Evolutionary conservation across 495 filamentous ascomycete genomes (phyloP), one percentile per base, ranked within the genome.

Genomic region (Neurospora sp.): DNA sequence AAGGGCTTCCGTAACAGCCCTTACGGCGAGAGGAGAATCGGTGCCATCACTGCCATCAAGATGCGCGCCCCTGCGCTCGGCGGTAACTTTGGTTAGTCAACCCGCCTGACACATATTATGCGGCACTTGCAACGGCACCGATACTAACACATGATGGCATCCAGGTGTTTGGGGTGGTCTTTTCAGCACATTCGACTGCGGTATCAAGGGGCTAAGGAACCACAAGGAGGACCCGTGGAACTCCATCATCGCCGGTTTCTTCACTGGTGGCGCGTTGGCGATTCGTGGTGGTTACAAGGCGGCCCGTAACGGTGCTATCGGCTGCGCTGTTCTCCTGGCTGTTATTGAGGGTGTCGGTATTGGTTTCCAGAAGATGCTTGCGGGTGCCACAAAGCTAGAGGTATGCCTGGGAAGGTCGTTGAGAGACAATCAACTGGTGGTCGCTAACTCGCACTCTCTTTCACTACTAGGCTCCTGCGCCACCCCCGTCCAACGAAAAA

Each of bases 281-380:
- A 86, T 98, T 68, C 89, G 96, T 83, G 96, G 96, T 78, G 96
- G 96, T 69, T 87, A 90, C 75, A 93, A 91, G 82, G 93, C 95
- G 42, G 92, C 93, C 22, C 86, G 96, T 74, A 98, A 98, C 83
- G 93, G 92, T 42, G 96, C 96, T 48, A 98, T 99, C 73, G 93
- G 94, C 77, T 98, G 96, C 80, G 96, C 93, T 53, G 92, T 96
- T 71, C 86, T 99, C 78, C 87, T 99, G 20, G 96, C 91, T 11
- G 95, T 99, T 61, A 98, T 99, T 74, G 96, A 99, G 82, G 96
- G 96, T 74, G 96, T 98, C 53, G 95, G 96, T 74, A 98, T 99
- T 78, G 96, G 93, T 16, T 94, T 98, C 86, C 93, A 97, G 82
- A 90, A 94, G 78, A 94, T 98, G 91, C 92, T 98, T 87, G 94